Percentiles rank a stretch among this genome's conserved stretches.
These are phyloP conservation scores for Ceraceosorus bombacis DNA, from an alignment of 1,284 basidiomycete species.

Conservation along the genomic window DNA sequence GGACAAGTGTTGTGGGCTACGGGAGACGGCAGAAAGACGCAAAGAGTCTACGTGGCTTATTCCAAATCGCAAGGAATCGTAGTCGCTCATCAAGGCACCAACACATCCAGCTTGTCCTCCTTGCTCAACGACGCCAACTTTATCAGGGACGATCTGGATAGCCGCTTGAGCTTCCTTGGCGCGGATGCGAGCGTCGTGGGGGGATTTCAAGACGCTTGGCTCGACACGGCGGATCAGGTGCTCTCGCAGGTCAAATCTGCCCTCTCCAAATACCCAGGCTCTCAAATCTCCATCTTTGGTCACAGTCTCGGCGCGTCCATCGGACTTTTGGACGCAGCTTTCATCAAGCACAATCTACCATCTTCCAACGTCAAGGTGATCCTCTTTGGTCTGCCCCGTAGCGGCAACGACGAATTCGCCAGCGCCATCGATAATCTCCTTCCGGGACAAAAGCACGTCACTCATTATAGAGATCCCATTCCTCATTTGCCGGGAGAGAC, in stretches of 20 bases:
- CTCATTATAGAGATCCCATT: constrained; percentile 29
- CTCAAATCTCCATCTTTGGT: constrained; percentile 25
- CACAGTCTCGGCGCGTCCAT: constrained; percentile 41
- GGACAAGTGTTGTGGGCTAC: constrained; percentile 26
- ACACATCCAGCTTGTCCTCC: constrained; percentile 23
- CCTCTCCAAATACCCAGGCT: constrained; percentile 18
- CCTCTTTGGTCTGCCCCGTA: constrained; percentile 33
- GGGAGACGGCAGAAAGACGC: constrained; percentile 28
- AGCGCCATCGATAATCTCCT: constrained; percentile 27
- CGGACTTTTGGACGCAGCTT: constrained; percentile 26
- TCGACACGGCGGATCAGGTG: constrained; percentile 23
- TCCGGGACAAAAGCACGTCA: constrained; percentile 28
- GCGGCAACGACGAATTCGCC: constrained; percentile 29
- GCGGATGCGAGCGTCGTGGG: constrained; percentile 19
- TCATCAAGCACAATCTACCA: constrained; percentile 22
- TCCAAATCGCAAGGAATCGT: constrained; percentile 27
- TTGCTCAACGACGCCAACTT: constrained; percentile 29
- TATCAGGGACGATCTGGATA: constrained; percentile 17
- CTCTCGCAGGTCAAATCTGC: constrained; percentile 25
- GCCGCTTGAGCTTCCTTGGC: constrained; percentile 21
- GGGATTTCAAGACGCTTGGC: constrained; percentile 40
- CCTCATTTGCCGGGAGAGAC: constrained; percentile 24
- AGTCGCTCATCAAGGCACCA: constrained; percentile 29
- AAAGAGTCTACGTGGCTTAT: constrained; percentile 27
- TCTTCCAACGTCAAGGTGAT: constrained; percentile 18